Evolutionary conservation across 1,284 basidiomycete species (phyloP).

Genomic region (Schizophyllum commune): DNA sequence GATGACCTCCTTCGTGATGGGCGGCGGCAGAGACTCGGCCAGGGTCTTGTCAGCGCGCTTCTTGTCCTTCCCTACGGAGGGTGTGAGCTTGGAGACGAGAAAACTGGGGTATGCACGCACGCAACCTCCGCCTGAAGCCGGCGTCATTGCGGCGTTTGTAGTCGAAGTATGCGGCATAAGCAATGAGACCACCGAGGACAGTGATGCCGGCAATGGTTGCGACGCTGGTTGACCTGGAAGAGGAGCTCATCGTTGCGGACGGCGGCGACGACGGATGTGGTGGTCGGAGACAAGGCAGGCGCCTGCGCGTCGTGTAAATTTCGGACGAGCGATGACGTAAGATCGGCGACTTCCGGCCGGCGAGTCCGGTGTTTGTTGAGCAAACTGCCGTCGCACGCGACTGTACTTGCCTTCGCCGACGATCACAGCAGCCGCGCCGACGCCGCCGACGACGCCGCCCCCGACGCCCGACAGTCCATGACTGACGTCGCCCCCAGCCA

Average conservation of each 20-base stretch:
- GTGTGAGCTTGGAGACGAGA: conserved; percentile 6
- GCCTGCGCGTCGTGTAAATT: not conserved
- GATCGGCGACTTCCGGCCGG: not conserved
- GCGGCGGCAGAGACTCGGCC: conserved; percentile 43
- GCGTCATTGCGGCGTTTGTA: conserved; percentile 87
- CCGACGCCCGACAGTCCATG: not conserved
- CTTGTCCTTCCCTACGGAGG: conserved; percentile 73
- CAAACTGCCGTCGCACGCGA: not conserved
- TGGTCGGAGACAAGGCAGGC: conserved; percentile 3
- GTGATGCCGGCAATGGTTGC: conserved; percentile 65
- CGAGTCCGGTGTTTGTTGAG: not conserved
- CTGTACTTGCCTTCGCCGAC: not conserved
- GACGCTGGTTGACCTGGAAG: conserved; percentile 28
- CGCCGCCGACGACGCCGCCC: no score
- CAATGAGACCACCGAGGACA: conserved; percentile 58
- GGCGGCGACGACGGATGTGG: not conserved
- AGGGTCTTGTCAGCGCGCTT: conserved; percentile 80
- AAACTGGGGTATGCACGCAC: conserved; percentile 41
- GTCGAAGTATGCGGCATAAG: conserved; percentile 92
- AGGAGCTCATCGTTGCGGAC: conserved; percentile 30
- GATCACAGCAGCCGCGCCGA: not conserved
- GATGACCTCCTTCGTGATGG: conserved; percentile 44
- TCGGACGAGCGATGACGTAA: conserved; percentile 9
- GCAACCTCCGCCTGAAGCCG: conserved; percentile 83
- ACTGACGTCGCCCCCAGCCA: not conserved